These are phyloP conservation scores for Anthoceros angustus DNA, from an alignment of 225 moss, liverwort and hornwort genomes.

Conservation along the genomic window DNA sequence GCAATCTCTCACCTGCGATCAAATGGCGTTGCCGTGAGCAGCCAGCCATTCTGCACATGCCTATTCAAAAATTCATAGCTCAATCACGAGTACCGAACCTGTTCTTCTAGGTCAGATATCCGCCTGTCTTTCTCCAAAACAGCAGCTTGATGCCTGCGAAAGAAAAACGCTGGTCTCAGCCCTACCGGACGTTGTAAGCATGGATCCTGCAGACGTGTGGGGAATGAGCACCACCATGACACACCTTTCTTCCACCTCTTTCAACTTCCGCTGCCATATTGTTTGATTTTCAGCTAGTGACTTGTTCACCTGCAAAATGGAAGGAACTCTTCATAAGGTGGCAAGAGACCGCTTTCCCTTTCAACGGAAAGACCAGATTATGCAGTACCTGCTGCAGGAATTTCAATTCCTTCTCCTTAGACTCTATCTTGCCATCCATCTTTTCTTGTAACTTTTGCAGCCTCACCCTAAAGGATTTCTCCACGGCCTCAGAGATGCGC, in stretches of 20 bases:
- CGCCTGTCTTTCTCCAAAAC: constrained; percentile 43
- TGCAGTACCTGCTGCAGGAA: constrained; percentile 64
- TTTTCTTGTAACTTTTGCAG: constrained; percentile 46
- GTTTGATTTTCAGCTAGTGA: constrained; percentile 72
- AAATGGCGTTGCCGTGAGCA: neutral
- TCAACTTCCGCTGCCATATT: constrained; percentile 55
- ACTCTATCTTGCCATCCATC: constrained; percentile 40
- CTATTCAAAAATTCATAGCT: neutral
- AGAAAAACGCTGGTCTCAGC: neutral
- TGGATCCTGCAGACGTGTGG: neutral
- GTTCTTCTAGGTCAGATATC: constrained; percentile 77
- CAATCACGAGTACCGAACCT: constrained; percentile 25
- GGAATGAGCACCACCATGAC: neutral
- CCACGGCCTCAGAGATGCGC: constrained; percentile 58
- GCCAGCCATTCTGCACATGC: neutral
- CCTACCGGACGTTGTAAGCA: neutral
- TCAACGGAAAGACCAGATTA: neutral
- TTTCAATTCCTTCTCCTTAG: constrained; percentile 38
- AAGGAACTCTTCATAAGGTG: neutral
- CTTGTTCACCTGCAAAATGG: constrained; percentile 43
- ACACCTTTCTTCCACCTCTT: constrained; percentile 68
- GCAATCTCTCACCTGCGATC: constrained; percentile 64
- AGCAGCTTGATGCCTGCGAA: constrained; percentile 29
- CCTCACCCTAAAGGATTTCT: constrained; percentile 64
- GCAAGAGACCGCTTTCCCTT: no score